Base-by-base conservation (phyloP, 176 grass and related monocot species). In the Dactylis glomerata region DNA sequence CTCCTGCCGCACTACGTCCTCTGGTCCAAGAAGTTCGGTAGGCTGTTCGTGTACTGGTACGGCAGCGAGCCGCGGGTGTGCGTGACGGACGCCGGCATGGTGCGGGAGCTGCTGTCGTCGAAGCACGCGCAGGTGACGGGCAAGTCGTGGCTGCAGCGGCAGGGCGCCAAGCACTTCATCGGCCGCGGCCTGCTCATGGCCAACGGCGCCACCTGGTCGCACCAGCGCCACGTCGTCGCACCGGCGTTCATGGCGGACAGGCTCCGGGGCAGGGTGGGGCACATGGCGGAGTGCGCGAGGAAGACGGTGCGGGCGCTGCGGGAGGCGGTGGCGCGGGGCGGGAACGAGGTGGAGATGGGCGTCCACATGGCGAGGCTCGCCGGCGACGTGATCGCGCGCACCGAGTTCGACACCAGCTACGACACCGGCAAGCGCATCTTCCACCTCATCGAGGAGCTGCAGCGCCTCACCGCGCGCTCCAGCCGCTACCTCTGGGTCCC, bases 61-160 rank as follows among this genome's bases (percentile, higher is more conserved):
- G 96, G 96, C 16, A 90, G 92, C 45, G 96, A 98, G 91, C 91
- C 96, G 14, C 86, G 96, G 81, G 61, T 98, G 85, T 98, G 96
- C 88, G 51, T 98, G 88, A 93, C 89, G 32, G 93, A 98, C 44
- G 85, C 91, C 8, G 87, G 85, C 56, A 93, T 95, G 93, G 94
- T 95, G 76, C 92, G 89, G 11, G 96, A 98, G 85, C 80, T 98
- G 20, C 89, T 98, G 63, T 98, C 96, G 61, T 98, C 96, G 15
- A 81, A 88, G 76, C 92, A 88, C 45, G 95, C 94, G 41, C 95
- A 95, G 26, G 69, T 78, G 14, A 86, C 89, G 2, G 96, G 95
- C 7, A 92, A 90, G 79, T 98, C 96, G 15, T 98, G 96, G 96
- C 52, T 95, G 16, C 96, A 98, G 83, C 83, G 78, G 40, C 87